These are phyloP conservation scores for Globisporangium middletonii DNA, from an alignment of 352 stramenopile species.

Conservation along the genomic window DNA sequence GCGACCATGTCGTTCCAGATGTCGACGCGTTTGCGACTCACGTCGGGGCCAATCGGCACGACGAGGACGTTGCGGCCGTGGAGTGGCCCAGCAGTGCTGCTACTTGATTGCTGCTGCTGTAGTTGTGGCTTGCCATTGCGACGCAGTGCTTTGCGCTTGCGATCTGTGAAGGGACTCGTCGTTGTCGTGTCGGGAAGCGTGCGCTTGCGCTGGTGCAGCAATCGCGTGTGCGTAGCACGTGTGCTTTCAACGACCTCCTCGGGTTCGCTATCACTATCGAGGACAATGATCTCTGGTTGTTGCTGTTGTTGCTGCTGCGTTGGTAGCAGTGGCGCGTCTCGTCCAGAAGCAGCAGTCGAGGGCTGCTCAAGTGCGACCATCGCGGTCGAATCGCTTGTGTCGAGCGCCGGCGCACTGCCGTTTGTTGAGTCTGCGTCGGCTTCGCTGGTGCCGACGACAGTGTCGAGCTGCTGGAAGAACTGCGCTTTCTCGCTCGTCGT, in stretches of 20 bases:
- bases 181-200: no score
- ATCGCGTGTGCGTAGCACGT: no score
- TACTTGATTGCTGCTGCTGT: background rate
- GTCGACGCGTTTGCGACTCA: constrained; percentile 56
- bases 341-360: no score
- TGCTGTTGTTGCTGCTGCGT: no score
- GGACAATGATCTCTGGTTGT: no score
- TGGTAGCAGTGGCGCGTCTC: no score
- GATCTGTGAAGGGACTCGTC: no score
- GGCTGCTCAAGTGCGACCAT: no score
- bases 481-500: constrained; percentile 29
- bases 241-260: no score
- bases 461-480: constrained; percentile 45
- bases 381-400: no score
- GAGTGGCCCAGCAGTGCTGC: constrained; percentile 15
- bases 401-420: no score
- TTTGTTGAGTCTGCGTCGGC: background rate
- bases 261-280: background rate
- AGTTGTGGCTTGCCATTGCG: background rate
- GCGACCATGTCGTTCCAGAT: constrained; percentile 56
- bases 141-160: background rate
- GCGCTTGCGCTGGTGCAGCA: no score
- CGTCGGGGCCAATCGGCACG: constrained; percentile 48
- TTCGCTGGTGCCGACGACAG: constrained; percentile 16
- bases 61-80: constrained; percentile 37